Conservation (phyloP, 2,329 filamentous ascomycete genomes). For the Cladophialophora psammophila region DNA sequence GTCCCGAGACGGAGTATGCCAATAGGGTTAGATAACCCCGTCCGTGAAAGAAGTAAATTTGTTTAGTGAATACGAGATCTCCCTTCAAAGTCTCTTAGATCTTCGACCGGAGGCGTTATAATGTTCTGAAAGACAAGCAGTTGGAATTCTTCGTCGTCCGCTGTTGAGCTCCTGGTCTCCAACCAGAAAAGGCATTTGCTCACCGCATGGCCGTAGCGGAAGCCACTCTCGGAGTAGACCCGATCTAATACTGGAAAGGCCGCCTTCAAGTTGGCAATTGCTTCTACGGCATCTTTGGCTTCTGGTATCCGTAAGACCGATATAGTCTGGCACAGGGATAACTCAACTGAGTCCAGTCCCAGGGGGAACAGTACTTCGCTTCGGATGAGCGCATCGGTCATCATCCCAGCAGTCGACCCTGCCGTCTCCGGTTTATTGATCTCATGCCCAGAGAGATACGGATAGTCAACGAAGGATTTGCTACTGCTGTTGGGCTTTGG, state of each 20-base stretch:
- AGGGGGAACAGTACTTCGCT: constrained; percentile 36
- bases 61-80: constrained; percentile 17
- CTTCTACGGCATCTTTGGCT: constrained; percentile 33
- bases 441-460: constrained; percentile 15
- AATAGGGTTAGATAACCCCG: no score
- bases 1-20: no score
- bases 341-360: constrained; percentile 33
- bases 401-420: not conserved
- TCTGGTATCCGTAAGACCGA: constrained; percentile 26
- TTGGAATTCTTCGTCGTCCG: constrained; percentile 35
- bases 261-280: constrained; percentile 36
- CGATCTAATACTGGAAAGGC: constrained; percentile 25
- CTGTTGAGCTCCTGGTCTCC: constrained; percentile 12
- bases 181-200: constrained; percentile 33
- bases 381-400: constrained; percentile 25
- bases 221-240: constrained; percentile 38
- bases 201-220: constrained; percentile 35
- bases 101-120: constrained; percentile 32
- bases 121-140: constrained; percentile 33
- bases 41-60: no score
- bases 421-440: not conserved
- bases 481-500: not conserved
- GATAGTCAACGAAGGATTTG: constrained; percentile 11
- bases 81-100: constrained; percentile 52
- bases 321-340: constrained; percentile 38